phyloP scores from a whole-genome alignment of 192 early-diverging fungal species.

The Entomortierella chlamydospora region DNA sequence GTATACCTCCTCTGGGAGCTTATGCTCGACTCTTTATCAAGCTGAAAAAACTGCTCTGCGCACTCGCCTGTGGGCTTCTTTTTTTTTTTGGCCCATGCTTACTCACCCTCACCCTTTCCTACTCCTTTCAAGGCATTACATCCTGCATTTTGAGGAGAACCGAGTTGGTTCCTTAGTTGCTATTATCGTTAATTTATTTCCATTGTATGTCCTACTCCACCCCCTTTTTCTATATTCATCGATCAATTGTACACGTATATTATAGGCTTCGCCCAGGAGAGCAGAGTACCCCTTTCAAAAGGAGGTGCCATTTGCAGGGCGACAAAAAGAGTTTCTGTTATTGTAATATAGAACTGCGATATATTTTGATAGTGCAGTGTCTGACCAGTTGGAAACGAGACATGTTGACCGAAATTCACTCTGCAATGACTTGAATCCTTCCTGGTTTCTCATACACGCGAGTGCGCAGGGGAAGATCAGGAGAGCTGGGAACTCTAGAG shows the following conservation, averaged over 20 bases:
- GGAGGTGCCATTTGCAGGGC: background rate
- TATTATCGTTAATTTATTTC: background rate
- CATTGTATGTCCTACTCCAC: background rate
- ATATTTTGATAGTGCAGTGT: too few species aligned
- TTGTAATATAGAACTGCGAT: too few species aligned
- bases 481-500: too few species aligned
- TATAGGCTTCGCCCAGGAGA: background rate
- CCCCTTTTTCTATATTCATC: background rate
- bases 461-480: too few species aligned
- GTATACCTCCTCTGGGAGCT: background rate
- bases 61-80: background rate
- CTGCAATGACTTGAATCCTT: too few species aligned
- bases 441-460: too few species aligned
- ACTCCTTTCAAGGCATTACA: background rate
- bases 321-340: background rate
- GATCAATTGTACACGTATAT: too few species aligned
- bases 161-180: slow-evolving; percentile 7
- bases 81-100: background rate
- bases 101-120: background rate
- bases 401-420: too few species aligned
- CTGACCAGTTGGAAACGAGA: too few species aligned
- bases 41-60: too few species aligned
- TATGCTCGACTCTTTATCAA: too few species aligned
- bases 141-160: slow-evolving; percentile 14
- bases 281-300: background rate